Conservation (phyloP, 2,329 filamentous ascomycete species). For the Macrophomina tecta region DNA sequence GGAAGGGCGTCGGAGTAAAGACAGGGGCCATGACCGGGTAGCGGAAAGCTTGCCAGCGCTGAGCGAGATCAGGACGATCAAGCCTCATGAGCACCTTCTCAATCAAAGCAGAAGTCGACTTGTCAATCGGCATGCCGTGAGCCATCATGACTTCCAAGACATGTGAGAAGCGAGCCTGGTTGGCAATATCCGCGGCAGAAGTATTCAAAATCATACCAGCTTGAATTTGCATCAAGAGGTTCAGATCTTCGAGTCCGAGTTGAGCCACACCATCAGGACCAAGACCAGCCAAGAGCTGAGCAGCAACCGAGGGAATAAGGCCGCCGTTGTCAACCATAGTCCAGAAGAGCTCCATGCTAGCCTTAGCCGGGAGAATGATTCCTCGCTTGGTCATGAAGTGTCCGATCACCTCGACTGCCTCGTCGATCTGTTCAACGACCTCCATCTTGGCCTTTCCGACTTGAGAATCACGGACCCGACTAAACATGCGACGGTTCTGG, state of each 20-base stretch:
- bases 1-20: conserved; percentile 45
- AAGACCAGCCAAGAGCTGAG: conserved; percentile 65
- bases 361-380: conserved; percentile 58
- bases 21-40: conserved; percentile 51
- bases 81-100: conserved; percentile 64
- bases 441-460: conserved; percentile 59
- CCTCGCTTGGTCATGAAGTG: conserved; percentile 61
- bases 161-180: conserved; percentile 66
- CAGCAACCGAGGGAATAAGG: conserved; percentile 64
- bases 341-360: conserved; percentile 65
- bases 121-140: conserved; percentile 59
- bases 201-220: conserved; percentile 55
- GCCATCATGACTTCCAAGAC: conserved; percentile 64
- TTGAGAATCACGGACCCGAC: conserved; percentile 73
- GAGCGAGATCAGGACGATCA: conserved; percentile 54
- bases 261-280: conserved; percentile 65
- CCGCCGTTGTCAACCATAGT: conserved; percentile 71
- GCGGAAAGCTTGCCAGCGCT: conserved; percentile 65
- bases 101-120: conserved; percentile 61
- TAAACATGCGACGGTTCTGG: conserved; percentile 85
- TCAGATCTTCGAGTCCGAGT: conserved; percentile 60
- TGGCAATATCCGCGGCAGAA: conserved; percentile 60
- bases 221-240: conserved; percentile 67
- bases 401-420: conserved; percentile 75
- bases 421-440: conserved; percentile 80